Conservation (phyloP, 148 eudicot genomes). For the Nyssa sinensis region DNA sequence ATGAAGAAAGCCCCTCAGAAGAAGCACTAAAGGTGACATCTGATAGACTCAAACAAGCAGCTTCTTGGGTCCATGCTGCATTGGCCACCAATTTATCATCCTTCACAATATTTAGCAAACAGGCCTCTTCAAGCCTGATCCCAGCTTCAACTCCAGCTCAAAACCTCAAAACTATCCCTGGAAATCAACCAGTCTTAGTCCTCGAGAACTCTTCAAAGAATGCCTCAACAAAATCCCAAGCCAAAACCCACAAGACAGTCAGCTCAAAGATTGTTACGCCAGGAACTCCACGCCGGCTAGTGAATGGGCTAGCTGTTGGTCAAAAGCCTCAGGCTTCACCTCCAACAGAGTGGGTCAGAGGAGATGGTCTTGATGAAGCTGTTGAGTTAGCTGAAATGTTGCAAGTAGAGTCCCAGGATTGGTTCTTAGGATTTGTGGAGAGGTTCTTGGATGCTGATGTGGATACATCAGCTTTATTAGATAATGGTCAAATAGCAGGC, state of each 20-base stretch:
- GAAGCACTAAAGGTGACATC: slow-evolving; percentile 53
- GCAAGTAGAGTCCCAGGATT: slow-evolving; percentile 60
- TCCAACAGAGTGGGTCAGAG: slow-evolving; percentile 63
- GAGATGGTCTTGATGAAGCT: slow-evolving; percentile 67
- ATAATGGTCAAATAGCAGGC: slow-evolving; percentile 85
- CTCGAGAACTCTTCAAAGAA: slow-evolving; percentile 55
- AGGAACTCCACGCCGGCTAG: slow-evolving; percentile 42
- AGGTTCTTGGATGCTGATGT: slow-evolving; percentile 79
- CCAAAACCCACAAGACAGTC: slow-evolving; percentile 48
- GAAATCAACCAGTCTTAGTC: slow-evolving; percentile 51
- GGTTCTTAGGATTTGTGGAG: slow-evolving; percentile 88
- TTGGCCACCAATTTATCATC: slow-evolving; percentile 67
- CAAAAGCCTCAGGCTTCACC: slow-evolving; percentile 48
- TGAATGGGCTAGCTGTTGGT: slow-evolving; percentile 30
- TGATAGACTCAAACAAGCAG: slow-evolving; percentile 72
- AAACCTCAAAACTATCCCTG: slow-evolving; percentile 27
- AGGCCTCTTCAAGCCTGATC: slow-evolving; percentile 26
- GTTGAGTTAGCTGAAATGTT: slow-evolving; percentile 68
- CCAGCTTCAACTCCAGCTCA: slow-evolving; percentile 33
- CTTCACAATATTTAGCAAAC: slow-evolving; percentile 56
- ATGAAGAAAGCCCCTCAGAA: slow-evolving; percentile 60
- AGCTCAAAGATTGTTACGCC: slow-evolving; percentile 39
- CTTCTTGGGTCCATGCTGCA: slow-evolving; percentile 89
- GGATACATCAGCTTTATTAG: slow-evolving; percentile 53
- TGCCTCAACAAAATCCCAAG: slow-evolving; percentile 41